Percentiles rank a stretch among this genome's conserved stretches.
Conservation (phyloP, 352 stramenopile species). For the Phytophthora rubi region DNA sequence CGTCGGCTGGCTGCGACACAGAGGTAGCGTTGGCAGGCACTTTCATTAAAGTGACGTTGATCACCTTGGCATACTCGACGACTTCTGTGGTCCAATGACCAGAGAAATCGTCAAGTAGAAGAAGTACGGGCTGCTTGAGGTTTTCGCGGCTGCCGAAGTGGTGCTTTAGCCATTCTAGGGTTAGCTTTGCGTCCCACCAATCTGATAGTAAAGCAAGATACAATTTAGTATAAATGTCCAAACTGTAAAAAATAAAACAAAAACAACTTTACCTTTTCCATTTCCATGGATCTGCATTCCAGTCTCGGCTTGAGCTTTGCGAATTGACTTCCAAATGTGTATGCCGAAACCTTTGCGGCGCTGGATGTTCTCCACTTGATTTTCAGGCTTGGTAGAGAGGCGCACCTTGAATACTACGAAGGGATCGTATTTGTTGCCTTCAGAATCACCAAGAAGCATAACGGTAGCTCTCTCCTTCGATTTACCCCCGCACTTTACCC, state of each 20-base stretch:
- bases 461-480: slow-evolving; percentile 9
- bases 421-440: neutral
- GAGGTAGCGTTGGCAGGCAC: neutral
- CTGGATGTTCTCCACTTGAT: neutral
- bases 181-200: too few relatives aligned
- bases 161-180: too few relatives aligned
- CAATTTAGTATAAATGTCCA: too few relatives aligned
- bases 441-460: slow-evolving; percentile 5
- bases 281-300: neutral
- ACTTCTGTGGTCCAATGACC: too few relatives aligned
- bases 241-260: too few relatives aligned
- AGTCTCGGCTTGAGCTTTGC: neutral
- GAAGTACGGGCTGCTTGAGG: too few relatives aligned
- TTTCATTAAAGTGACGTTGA: neutral
- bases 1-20: neutral
- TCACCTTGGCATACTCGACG: neutral
- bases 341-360: neutral
- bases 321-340: neutral
- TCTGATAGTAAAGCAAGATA: too few relatives aligned
- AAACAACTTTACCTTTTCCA: neutral
- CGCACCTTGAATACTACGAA: neutral
- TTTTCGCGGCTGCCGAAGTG: too few relatives aligned
- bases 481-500: neutral
- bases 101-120: too few relatives aligned
- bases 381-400: neutral